Base-by-base conservation (phyloP, 2,329 filamentous ascomycete species). In the Pseudocercospora fuligena region DNA sequence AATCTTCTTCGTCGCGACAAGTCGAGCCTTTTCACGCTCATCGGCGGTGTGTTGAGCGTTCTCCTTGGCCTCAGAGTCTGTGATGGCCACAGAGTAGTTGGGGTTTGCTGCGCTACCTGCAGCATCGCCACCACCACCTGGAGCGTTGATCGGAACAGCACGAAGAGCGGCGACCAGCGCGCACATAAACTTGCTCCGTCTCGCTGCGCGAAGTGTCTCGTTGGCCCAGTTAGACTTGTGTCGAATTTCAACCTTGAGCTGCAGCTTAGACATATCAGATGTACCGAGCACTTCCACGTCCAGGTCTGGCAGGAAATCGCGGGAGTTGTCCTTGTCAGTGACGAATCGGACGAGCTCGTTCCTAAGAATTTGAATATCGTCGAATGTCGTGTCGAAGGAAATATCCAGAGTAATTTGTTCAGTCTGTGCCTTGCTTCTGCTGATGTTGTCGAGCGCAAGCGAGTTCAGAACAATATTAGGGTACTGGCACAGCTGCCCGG, bases 171-270 rank as follows among this genome's bases (percentile, higher is more conserved):
- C 80, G 4, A 95, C 90, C 66, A 99, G 84, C 0, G 95, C 95
- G 76, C 94, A 97, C 89, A 98, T 97, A 82, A 99, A 98, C 80
- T 97, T 98, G 78, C 92, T 96, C 67, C 94, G 89, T 61, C 94
- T 89, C 6, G 90, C 87, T 19, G 90, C 90, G 47, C 94, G 91
- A 47, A 97, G 86, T 1, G 87, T 85, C 72, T 97, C 94, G 79
- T 97, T 85, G 31, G 82, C 79, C 82, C 82, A 85, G 70, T 85
- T 85, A 73, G 78, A 80, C 78, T 98, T 98, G 85, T 98, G 93
- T 75, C 91, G 89, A 76, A 97, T 93, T 73, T 92, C 90, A 46
- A 97, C 85, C 73, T 89, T 89, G 63, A 99, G 87, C 73, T 91
- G 87, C 60, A 98, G 84, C 82, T 97, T 97, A 80, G 96, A 92